Percentiles rank a stretch among this genome's conserved stretches.
Conservation (phyloP, 2,329 filamentous ascomycete species). For the Colletotrichum incanum region DNA sequence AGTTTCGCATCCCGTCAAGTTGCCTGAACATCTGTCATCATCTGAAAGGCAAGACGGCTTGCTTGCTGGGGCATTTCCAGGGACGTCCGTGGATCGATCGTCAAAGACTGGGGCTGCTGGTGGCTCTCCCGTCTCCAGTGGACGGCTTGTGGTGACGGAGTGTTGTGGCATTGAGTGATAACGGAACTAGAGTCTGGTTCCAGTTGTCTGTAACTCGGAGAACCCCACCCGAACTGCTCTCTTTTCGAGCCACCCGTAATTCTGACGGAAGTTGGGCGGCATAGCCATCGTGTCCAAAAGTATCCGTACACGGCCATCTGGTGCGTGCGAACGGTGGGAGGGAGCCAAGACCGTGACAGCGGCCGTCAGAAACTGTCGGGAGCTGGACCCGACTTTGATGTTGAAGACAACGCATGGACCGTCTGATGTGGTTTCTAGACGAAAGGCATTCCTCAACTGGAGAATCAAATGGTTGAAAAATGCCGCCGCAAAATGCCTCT, state of each 20-base stretch:
- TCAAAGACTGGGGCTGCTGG: slow-evolving; percentile 20
- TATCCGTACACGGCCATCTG: background rate
- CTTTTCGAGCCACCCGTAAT: slow-evolving; percentile 1
- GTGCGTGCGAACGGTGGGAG: slow-evolving; percentile 33
- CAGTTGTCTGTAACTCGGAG: background rate
- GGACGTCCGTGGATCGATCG: slow-evolving; percentile 36
- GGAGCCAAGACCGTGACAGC: slow-evolving; percentile 38
- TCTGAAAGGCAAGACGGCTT: slow-evolving; percentile 22
- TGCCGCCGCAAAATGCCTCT: slow-evolving; percentile 29
- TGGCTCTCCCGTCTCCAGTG: slow-evolving; percentile 33
- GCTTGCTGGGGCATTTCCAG: slow-evolving; percentile 24
- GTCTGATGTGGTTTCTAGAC: slow-evolving; percentile 2
- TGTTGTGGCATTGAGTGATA: background rate
- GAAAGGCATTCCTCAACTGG: slow-evolving; percentile 14
- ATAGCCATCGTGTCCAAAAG: background rate
- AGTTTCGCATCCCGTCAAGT: slow-evolving; percentile 4
- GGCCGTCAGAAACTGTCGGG: slow-evolving; percentile 23
- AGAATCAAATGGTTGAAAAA: slow-evolving; percentile 6
- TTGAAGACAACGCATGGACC: background rate
- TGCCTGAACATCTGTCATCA: slow-evolving; percentile 24
- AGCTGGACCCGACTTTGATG: slow-evolving; percentile 1
- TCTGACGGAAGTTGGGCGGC: slow-evolving; percentile 22
- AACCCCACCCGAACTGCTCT: slow-evolving; percentile 15
- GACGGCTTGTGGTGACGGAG: slow-evolving; percentile 10
- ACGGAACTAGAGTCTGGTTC: slow-evolving; percentile 3